Evolutionary conservation across 1,139 yeast genomes (phyloP), one percentile per base, ranked within the genome.

Genomic region (Candida labiduridarum): DNA sequence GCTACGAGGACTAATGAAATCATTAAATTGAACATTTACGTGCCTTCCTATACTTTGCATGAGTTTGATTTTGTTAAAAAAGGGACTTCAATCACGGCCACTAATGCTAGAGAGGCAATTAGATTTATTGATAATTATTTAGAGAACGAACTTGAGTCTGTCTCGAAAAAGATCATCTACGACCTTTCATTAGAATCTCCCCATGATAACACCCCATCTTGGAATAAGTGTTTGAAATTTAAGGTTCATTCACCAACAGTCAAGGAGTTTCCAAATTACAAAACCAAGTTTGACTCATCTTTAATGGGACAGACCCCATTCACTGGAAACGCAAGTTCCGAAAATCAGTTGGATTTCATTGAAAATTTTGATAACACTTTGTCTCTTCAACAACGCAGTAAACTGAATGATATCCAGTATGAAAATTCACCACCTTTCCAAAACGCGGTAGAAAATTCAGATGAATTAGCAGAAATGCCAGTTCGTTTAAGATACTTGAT

Each of bases 31-130:
- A 69, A 66, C 52, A 60, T 76, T 33, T 73, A 61, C 56, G 66
- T 83, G 30, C 87, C 88, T 0, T 64, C 76, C 2, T 82, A 81
- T 56, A 83, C 87, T 0, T 67, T 84, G 50, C 80, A 75, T 50
- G 85, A 83, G 56, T 73, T 84, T 57, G 86, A 82, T 49, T 79
- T 65, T 57, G 71, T 73, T 49, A 82, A 80, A 60, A 78, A 77
- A 50, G 85, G 85, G 0, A 67, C 75, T n/a, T 73, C 83, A 2
- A 72, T 82, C 65, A 67, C 72, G 54, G 82, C 87, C 9, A 72
- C 76, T 10, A 82, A 82, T 64, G 82, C 87, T 4, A 68, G 84
- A 50, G 85, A 81, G 57, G 80, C 85, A 29, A 73, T 83, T 29
- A 66, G 75, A 45, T 79, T 82, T 56, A 78, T 84, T 50, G 87